These are phyloP conservation scores for Pseudofabraea citricarpa DNA, from an alignment of 2,329 filamentous ascomycete species.

Conservation along the genomic window DNA sequence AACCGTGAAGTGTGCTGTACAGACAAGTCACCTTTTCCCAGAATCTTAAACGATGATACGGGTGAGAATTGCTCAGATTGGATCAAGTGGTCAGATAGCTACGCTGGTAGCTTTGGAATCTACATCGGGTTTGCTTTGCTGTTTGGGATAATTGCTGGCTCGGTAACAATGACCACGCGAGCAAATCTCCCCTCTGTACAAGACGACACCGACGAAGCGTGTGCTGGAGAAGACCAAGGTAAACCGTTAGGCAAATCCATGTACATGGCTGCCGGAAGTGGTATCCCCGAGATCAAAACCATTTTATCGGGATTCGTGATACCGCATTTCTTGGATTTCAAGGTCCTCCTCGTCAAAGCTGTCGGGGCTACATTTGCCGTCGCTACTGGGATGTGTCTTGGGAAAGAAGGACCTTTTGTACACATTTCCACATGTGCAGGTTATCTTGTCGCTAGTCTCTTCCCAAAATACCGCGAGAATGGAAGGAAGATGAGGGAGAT, in stretches of 20 bases:
- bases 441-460: conserved; percentile 44
- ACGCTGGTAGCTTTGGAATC: conserved; percentile 37
- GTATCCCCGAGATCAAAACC: conserved; percentile 59
- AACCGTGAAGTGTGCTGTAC: conserved; percentile 46
- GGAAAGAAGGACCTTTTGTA: conserved; percentile 59
- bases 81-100: conserved; percentile 25
- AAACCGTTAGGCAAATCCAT: conserved; percentile 40
- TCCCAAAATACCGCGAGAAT: conserved; percentile 54
- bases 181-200: conserved; percentile 38
- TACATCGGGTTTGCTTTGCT: conserved; percentile 43
- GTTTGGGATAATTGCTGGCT: conserved; percentile 44
- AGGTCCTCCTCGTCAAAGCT: conserved; percentile 51
- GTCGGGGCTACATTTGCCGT: conserved; percentile 55
- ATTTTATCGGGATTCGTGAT: conserved; percentile 57
- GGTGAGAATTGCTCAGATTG: conserved; percentile 23
- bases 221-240: conserved; percentile 6
- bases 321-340: conserved; percentile 49
- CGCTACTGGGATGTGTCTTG: conserved; percentile 53
- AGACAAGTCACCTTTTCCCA: conserved; percentile 12
- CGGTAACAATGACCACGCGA: conserved; percentile 45
- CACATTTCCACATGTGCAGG: conserved; percentile 56
- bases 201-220: conserved; percentile 12
- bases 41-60: conserved; percentile 7
- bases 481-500: conserved; percentile 54
- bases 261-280: conserved; percentile 54